Percentiles rank a stretch among this genome's conserved stretches.
phyloP scores from a whole-genome alignment of 2,329 filamentous ascomycete species.

The Whalleya microplaca region DNA sequence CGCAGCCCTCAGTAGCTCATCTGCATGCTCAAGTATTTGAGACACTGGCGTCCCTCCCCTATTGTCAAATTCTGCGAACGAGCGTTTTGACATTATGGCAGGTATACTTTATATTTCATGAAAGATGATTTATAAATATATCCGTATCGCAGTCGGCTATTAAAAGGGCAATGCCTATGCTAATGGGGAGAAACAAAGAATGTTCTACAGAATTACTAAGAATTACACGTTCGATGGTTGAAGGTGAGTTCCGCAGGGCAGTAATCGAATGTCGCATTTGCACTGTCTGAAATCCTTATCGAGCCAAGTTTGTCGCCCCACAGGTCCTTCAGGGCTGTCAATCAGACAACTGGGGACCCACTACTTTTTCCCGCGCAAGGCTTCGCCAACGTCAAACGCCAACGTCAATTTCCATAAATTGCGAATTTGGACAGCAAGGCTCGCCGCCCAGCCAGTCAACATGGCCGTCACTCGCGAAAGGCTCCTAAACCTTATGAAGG shows the following conservation, averaged over 20 bases:
- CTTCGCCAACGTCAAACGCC: conserved; percentile 3
- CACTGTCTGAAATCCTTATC: too few species aligned
- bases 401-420: conserved; percentile 5
- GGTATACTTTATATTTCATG: not conserved
- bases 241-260: too few species aligned
- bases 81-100: conserved; percentile 45
- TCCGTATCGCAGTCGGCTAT: too few species aligned
- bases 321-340: not conserved
- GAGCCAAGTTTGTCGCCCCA: too few species aligned
- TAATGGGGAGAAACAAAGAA: too few species aligned
- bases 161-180: too few species aligned
- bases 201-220: too few species aligned
- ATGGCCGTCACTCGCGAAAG: conserved; percentile 65
- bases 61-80: conserved; percentile 31
- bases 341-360: too few species aligned
- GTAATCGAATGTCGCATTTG: too few species aligned
- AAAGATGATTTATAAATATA: not conserved
- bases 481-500: conserved; percentile 78
- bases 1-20: conserved; percentile 45
- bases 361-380: not conserved
- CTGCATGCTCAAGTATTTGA: conserved; percentile 39
- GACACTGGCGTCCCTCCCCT: conserved; percentile 34
- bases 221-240: too few species aligned
- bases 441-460: conserved; percentile 32
- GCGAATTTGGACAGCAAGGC: conserved; percentile 2